These are phyloP conservation scores for Brettanomyces bruxellensis DNA, from an alignment of 805 yeast genomes.

Conservation along the genomic window DNA sequence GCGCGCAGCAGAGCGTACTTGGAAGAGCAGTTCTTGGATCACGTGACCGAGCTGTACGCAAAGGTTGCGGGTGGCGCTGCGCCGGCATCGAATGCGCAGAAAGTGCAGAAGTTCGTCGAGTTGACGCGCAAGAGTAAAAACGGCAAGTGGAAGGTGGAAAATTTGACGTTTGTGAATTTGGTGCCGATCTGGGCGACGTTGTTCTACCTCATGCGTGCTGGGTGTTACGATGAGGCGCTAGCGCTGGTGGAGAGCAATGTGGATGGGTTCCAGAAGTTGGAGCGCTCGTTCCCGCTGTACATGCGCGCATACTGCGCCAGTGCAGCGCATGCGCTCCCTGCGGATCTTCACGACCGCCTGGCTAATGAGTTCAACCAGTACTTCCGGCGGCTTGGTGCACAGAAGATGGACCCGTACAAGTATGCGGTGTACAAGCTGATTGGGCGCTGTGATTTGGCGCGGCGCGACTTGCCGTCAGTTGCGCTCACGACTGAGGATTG, in stretches of 20 bases:
- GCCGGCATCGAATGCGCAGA: conserved; percentile 47
- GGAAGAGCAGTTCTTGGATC: conserved; percentile 69
- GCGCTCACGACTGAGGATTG: conserved; percentile 86
- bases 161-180: conserved; percentile 63
- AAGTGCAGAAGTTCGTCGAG: conserved; percentile 55
- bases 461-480: conserved; percentile 56
- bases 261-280: conserved; percentile 73
- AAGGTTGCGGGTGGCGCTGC: conserved; percentile 20
- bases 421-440: conserved; percentile 84
- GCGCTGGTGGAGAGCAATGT: conserved; percentile 55
- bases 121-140: conserved; percentile 31
- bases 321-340: conserved; percentile 45
- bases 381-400: conserved; percentile 47
- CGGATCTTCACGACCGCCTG: conserved; percentile 59
- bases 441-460: conserved; percentile 77
- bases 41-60: conserved; percentile 57
- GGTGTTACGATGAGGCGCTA: conserved; percentile 70
- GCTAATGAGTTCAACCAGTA: conserved; percentile 78
- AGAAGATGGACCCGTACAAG: conserved; percentile 79
- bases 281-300: conserved; percentile 74
- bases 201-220: conserved; percentile 78
- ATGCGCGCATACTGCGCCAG: conserved; percentile 60
- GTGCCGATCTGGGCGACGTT: conserved; percentile 92
- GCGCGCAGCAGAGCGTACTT: conserved; percentile 49
- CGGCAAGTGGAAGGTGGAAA: conserved; percentile 40